A percentile compares a stretch with the other conserved stretches of the same genome.
phyloP scores from a whole-genome alignment of 176 grass and related monocot genomes.

The Eleusine indica region DNA sequence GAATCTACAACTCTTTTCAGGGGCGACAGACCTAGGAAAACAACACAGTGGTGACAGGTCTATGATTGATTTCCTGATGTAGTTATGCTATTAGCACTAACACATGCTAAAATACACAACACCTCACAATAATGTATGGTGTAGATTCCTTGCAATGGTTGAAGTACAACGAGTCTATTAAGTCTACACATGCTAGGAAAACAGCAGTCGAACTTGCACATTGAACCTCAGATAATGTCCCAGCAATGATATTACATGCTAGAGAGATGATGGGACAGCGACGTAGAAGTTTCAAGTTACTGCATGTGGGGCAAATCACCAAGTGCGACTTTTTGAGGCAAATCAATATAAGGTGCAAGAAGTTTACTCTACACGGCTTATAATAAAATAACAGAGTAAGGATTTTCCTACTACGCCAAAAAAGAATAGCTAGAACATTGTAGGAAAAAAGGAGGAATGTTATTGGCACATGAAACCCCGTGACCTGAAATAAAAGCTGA shows the following conservation, averaged over 20 bases:
- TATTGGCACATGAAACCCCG: not conserved
- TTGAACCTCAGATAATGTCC: not conserved
- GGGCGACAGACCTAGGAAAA: no score
- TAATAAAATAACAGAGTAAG: not conserved
- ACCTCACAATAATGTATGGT: not conserved
- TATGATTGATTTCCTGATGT: no score
- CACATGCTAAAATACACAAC: not conserved
- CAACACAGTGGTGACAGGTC: no score
- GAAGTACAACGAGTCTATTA: not conserved
- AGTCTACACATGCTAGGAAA: not conserved
- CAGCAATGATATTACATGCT: not conserved
- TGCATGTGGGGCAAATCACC: not conserved
- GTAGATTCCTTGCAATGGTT: no score
- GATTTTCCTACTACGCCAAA: not conserved
- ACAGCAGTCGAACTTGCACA: not conserved
- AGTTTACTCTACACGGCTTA: not conserved
- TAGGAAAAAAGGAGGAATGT: no score
- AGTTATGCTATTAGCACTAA: no score
- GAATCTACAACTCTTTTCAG: no score
- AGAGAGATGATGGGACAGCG: not conserved
- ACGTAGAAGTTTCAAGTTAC: conserved; percentile 2
- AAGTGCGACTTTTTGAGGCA: not conserved
- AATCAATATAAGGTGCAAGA: not conserved
- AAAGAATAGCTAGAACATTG: no score
- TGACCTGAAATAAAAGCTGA: not conserved